Base-by-base conservation (phyloP, 2,329 filamentous ascomycete genomes). In the Sclerotinia sclerotiorum region DNA sequence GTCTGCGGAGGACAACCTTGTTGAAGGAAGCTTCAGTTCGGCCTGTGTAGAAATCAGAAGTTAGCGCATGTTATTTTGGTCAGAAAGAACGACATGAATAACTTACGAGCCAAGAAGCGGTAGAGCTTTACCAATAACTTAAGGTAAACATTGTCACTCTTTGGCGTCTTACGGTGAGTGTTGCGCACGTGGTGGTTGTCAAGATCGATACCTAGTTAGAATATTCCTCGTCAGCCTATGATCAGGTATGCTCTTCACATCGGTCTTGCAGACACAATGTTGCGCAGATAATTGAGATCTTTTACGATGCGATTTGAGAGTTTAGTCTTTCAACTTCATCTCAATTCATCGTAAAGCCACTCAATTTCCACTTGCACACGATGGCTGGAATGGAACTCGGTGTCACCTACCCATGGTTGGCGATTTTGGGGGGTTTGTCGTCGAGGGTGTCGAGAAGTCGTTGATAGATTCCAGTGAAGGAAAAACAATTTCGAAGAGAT, bases 81-180 rank as follows among this genome's bases (percentile, higher is more conserved):
- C 42, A 7, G 17, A 5, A 29, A 27, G 19, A 57, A 44, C 67
- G 67, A 69, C 63, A 57, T 42, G 10, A 64, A 55, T 11, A 51
- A 89, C 90, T 84, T 92, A 96, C 93, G 92, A 80, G 93, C 90
- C 82, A 97, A 85, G 88, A 97, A 97, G 87, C 92, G 91, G 88
- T 97, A 97, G 68, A 97, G 91, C 90, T 97, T 97, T 84, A 97
- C 94, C 82, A 98, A 87, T 81, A 97, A 89, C 88, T 94, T 94
- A 78, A 97, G 87, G 85, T 97, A 97, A 80, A 94, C 92, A 88
- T 97, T 97, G 86, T 97, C 92, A 86, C 91, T 97, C 91, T 97
- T 97, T 80, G 94, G 92, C 77, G 92, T 93, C 88, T 91, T 93
- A 83, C 93, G 92, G 87, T 97, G 93, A 75, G 87, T 89, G 80